These are phyloP conservation scores for Aureobasidium pullulans DNA, from an alignment of 2,329 filamentous ascomycete genomes.

Conservation along the genomic window DNA sequence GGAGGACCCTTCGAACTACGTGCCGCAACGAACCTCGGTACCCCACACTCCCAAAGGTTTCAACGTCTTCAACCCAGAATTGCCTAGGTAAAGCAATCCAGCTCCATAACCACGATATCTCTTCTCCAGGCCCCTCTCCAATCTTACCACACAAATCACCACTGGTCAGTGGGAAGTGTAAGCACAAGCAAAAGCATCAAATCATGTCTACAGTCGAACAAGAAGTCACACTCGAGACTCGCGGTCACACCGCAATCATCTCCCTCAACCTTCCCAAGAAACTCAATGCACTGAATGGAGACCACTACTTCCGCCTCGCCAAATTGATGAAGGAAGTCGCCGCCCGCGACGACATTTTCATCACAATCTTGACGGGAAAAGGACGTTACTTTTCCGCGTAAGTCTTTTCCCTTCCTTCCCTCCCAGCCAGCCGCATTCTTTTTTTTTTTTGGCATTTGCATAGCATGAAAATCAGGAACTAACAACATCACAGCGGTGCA, in stretches of 20 bases:
- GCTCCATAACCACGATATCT: not conserved
- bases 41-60: not conserved
- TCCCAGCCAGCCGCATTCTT: not conserved
- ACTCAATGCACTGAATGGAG: conserved; percentile 70
- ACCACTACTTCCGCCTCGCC: conserved; percentile 71
- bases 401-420: conserved; percentile 22
- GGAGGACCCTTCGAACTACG: not conserved
- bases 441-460: not conserved
- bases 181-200: not conserved
- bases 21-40: not conserved
- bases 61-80: not conserved
- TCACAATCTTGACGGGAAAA: conserved; percentile 77
- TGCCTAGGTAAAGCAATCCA: not conserved
- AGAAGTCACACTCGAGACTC: conserved; percentile 53
- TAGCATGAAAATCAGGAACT: not conserved
- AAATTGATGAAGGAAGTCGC: conserved; percentile 70
- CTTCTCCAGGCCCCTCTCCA: not conserved
- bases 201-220: conserved; percentile 28
- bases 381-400: conserved; percentile 85
- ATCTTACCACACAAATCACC: not conserved
- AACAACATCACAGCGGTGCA: conserved; percentile 55
- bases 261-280: conserved; percentile 80
- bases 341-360: conserved; percentile 66
- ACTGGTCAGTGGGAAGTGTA: not conserved
- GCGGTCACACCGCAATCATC: conserved; percentile 69